phyloP scores from a whole-genome alignment of 2,329 filamentous ascomycete species.

The Byssochlamys sp. region DNA sequence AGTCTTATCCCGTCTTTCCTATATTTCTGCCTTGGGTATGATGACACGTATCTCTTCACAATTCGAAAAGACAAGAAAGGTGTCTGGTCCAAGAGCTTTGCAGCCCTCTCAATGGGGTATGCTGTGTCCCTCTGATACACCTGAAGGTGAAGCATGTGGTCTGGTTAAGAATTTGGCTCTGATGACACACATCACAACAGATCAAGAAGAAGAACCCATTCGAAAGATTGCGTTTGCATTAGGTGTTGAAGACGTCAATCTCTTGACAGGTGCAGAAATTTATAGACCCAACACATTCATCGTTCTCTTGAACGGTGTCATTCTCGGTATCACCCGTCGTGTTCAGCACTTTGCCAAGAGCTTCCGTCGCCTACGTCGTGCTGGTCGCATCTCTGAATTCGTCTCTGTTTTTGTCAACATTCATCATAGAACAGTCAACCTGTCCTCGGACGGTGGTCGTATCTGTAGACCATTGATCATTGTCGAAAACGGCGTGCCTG shows the following conservation, averaged over 20 bases:
- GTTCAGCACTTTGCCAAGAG: slow-evolving; percentile 74
- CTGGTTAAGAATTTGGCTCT: slow-evolving; percentile 94
- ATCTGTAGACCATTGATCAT: slow-evolving; percentile 95
- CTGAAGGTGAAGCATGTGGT: slow-evolving; percentile 96
- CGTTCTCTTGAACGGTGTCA: slow-evolving; percentile 92
- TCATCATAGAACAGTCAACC: slow-evolving; percentile 81
- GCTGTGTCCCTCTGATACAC: slow-evolving; percentile 93
- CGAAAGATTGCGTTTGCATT: slow-evolving; percentile 76
- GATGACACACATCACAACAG: slow-evolving; percentile 98
- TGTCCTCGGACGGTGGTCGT: slow-evolving; percentile 91
- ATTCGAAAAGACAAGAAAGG: slow-evolving; percentile 96
- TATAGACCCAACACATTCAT: slow-evolving; percentile 76
- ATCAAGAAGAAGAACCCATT: slow-evolving; percentile 85
- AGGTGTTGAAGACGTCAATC: slow-evolving; percentile 72
- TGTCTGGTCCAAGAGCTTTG: slow-evolving; percentile 85
- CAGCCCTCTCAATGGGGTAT: slow-evolving; percentile 98
- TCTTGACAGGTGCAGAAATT: slow-evolving; percentile 74
- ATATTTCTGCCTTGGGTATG: slow-evolving; percentile 95
- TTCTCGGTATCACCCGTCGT: slow-evolving; percentile 86
- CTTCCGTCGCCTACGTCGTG: slow-evolving; percentile 78
- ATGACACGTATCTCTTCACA: slow-evolving; percentile 98
- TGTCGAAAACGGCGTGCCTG: slow-evolving; percentile 77
- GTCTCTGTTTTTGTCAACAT: slow-evolving; percentile 94
- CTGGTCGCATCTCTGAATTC: slow-evolving; percentile 91
- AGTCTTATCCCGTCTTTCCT: slow-evolving; percentile 86